These are phyloP conservation scores for Teunomyces aglyptinius DNA, from an alignment of 805 yeast genomes.

Conservation along the genomic window DNA sequence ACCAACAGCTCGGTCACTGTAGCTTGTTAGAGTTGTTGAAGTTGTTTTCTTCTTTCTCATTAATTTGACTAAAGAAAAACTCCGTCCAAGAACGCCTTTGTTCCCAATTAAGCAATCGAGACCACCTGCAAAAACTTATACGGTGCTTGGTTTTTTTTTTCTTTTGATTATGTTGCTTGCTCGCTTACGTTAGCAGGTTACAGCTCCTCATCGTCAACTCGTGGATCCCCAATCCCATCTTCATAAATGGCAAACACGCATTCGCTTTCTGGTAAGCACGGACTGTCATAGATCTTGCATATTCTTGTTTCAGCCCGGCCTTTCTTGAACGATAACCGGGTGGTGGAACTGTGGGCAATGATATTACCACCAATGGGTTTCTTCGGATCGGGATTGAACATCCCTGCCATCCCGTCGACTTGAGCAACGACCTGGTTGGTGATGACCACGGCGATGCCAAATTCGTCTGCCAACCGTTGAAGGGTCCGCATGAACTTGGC, in stretches of 20 bases:
- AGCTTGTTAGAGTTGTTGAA: background rate
- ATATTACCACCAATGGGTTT: slow-evolving; percentile 99
- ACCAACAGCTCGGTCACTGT: too few relatives aligned
- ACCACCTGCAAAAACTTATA: background rate
- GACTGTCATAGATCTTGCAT: slow-evolving; percentile 93
- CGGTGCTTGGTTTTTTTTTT: background rate
- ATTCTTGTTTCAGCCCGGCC: slow-evolving; percentile 91
- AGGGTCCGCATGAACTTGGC: slow-evolving; percentile 89
- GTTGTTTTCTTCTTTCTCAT: background rate
- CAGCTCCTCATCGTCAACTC: slow-evolving; percentile 60
- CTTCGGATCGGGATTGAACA: slow-evolving; percentile 93
- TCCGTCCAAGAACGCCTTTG: background rate
- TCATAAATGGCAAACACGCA: slow-evolving; percentile 94
- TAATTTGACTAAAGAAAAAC: too few relatives aligned
- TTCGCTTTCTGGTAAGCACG: slow-evolving; percentile 94
- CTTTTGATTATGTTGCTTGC: background rate
- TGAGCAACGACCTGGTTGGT: slow-evolving; percentile 95
- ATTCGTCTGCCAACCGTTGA: slow-evolving; percentile 94
- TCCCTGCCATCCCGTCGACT: slow-evolving; percentile 83
- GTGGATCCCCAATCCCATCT: slow-evolving; percentile 96
- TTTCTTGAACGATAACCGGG: slow-evolving; percentile 84
- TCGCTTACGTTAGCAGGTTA: background rate
- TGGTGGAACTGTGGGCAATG: slow-evolving; percentile 94
- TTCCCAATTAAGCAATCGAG: background rate
- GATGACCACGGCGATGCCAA: slow-evolving; percentile 94